These are phyloP conservation scores for Colletotrichum sp. DNA, from an alignment of 2,329 filamentous ascomycete species.

Conservation along the genomic window DNA sequence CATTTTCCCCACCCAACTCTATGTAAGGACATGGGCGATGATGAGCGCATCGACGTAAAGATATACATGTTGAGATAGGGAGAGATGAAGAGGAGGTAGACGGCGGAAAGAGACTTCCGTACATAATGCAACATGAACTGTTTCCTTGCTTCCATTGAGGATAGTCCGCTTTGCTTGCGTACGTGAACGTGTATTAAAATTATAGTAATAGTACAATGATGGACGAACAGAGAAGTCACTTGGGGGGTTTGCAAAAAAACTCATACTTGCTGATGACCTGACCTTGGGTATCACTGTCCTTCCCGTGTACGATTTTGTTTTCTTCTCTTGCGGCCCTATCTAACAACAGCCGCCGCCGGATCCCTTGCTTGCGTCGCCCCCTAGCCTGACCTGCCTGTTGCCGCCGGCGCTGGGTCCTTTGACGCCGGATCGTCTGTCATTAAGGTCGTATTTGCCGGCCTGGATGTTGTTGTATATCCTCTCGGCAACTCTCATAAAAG, in stretches of 20 bases:
- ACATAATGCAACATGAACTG: constrained; percentile 17
- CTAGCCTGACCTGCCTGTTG: constrained; percentile 51
- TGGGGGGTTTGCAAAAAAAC: background rate
- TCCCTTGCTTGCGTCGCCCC: constrained; percentile 40
- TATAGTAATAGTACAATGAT: constrained; percentile 15
- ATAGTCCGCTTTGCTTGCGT: background rate
- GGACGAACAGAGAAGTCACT: background rate
- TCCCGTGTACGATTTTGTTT: background rate
- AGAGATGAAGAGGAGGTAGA: background rate
- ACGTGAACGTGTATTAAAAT: constrained; percentile 9
- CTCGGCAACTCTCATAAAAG: constrained; percentile 92
- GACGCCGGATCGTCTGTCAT: constrained; percentile 89
- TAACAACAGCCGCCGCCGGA: constrained; percentile 55
- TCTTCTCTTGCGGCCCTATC: background rate
- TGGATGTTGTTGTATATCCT: constrained; percentile 97
- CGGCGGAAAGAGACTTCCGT: constrained; percentile 6
- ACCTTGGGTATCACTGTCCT: constrained; percentile 19
- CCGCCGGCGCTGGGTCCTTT: constrained; percentile 70
- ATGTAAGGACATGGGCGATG: constrained; percentile 2
- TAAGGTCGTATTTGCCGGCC: constrained; percentile 91
- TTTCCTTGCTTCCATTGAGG: constrained; percentile 4
- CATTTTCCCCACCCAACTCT: background rate
- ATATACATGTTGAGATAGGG: background rate
- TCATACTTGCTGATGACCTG: constrained; percentile 12
- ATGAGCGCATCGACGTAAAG: background rate